Conservation (phyloP, 805 yeast species). For the Zygosaccharomyces gambellarensis region DNA sequence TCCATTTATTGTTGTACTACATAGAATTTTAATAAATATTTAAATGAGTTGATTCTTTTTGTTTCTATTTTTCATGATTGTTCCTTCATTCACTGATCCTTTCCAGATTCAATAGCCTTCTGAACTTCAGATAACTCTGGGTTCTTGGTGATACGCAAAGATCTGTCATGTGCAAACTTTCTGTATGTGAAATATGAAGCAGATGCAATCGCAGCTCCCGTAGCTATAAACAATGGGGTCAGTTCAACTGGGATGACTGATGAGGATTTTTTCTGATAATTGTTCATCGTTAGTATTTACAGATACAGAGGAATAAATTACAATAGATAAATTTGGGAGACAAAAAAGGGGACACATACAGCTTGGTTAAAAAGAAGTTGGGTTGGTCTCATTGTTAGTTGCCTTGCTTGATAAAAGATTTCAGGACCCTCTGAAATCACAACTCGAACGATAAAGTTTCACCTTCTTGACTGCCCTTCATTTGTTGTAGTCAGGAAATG, state of each 20-base stretch:
- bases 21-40: no score
- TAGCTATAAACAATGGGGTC: slow-evolving; percentile 53
- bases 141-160: slow-evolving; percentile 44
- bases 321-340: not conserved
- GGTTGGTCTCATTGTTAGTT: slow-evolving; percentile 44
- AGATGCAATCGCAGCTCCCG: slow-evolving; percentile 48
- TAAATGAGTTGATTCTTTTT: no score
- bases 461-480: not conserved
- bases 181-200: slow-evolving; percentile 50
- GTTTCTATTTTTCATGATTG: no score
- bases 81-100: slow-evolving; percentile 3
- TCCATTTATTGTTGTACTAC: not conserved
- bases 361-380: slow-evolving; percentile 44
- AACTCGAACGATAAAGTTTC: not conserved
- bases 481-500: not conserved
- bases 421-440: not conserved
- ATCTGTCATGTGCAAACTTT: slow-evolving; percentile 45
- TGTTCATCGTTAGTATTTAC: not conserved
- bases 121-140: slow-evolving; percentile 39
- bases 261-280: slow-evolving; percentile 34
- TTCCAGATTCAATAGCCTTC: slow-evolving; percentile 21
- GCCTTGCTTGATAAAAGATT: not conserved
- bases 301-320: not conserved
- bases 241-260: slow-evolving; percentile 46
- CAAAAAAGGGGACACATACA: slow-evolving; percentile 33